Evolutionary conservation across 192 early-diverging fungal genomes (phyloP), one percentile per base, ranked within the genome.

Genomic region (Linderina pennispora): DNA sequence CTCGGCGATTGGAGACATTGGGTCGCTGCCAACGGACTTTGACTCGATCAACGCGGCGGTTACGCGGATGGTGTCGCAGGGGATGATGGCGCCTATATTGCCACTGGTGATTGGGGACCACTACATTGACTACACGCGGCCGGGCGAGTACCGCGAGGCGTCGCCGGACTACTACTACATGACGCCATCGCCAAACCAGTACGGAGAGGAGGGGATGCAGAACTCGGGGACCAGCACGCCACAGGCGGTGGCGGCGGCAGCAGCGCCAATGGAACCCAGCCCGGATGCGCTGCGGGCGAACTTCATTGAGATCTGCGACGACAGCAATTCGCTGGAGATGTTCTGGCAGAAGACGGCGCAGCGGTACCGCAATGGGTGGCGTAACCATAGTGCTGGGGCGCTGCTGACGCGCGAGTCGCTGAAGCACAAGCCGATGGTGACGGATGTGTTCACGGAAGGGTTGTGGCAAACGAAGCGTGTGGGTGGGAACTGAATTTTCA

Each of bases 261-360:
- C 59, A 4, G 28, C 55, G 2, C 43, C 65, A 11, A 40, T 46
- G 38, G 53, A 75, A 22, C 52, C 73, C 17, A 64, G 77, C 33
- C 84, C 85, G 0, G 87, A 89, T 39, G 36, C 40, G 6, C 45
- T 85, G 36, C 61, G 83, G 11, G 63, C 49, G 3, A 72, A 55
- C 28, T 89, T 89, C 49, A 58, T 76, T 20, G 78, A 81, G 21
- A 74, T 65, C 8, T 91, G 89, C 50, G 33, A 50, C 6, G 64
- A 88, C 56, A 60, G 55, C 24, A 66, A 68, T 20, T 63, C 67
- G 48, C 48, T 91, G 31, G 50, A 68, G 33, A 66, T 77, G 56
- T 83, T 91, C 45, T 91, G 85, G 86, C 62, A 78, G 38, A 52
- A 58, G 45, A 64, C 67, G 17, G 53, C 64, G 33, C 25, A 40